These are phyloP conservation scores for Peronosclerospora sorghi DNA, from an alignment of 352 stramenopile genomes.

Conservation along the genomic window DNA sequence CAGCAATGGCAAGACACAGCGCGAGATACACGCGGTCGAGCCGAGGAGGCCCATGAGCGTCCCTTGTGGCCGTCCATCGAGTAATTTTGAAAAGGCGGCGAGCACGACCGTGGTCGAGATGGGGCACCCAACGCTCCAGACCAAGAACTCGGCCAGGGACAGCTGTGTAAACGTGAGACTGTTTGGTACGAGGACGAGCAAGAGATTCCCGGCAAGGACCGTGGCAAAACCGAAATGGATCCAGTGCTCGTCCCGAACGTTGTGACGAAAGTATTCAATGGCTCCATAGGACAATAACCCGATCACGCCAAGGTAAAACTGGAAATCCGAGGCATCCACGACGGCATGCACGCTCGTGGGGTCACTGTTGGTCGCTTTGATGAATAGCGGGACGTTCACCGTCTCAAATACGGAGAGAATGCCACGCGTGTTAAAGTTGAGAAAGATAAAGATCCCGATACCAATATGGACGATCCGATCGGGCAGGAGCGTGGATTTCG, in stretches of 20 bases:
- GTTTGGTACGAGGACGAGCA: slow-evolving; percentile 31
- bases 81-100: slow-evolving; percentile 53
- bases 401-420: slow-evolving; percentile 67
- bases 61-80: slow-evolving; percentile 50
- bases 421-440: slow-evolving; percentile 48
- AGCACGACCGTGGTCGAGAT: slow-evolving; percentile 59
- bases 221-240: slow-evolving; percentile 48
- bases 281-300: slow-evolving; percentile 60
- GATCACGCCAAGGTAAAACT: slow-evolving; percentile 61
- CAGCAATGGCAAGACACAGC: slow-evolving; percentile 52
- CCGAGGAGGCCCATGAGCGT: slow-evolving; percentile 62
- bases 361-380: slow-evolving; percentile 34
- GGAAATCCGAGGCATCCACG: slow-evolving; percentile 54
- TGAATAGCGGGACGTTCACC: slow-evolving; percentile 52
- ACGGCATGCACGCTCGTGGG: slow-evolving; percentile 34
- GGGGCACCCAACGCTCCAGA: slow-evolving; percentile 65
- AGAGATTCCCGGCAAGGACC: slow-evolving; percentile 42
- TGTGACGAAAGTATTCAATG: slow-evolving; percentile 58
- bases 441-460: slow-evolving; percentile 50
- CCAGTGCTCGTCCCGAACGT: slow-evolving; percentile 45
- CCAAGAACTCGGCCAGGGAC: slow-evolving; percentile 39
- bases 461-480: slow-evolving; percentile 26
- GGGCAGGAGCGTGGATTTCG: slow-evolving; percentile 11
- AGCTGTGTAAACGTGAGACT: slow-evolving; percentile 36
- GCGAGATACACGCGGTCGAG: slow-evolving; percentile 50